Base-by-base conservation (phyloP, 768 basidiomycete species). In the Rhodotorula babjevae region DNA sequence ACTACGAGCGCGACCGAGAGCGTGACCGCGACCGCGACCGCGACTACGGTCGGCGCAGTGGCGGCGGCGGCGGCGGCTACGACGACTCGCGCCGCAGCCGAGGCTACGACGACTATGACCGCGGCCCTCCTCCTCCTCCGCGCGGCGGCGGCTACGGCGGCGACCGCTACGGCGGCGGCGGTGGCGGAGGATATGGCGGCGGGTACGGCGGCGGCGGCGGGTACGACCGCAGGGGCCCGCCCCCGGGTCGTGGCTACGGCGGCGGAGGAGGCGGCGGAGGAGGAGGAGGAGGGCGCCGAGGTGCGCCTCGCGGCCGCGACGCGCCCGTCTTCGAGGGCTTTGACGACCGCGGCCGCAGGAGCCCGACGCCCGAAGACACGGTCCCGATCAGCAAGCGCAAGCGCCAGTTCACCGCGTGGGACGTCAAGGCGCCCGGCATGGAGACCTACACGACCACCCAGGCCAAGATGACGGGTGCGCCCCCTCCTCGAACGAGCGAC, bases 381-480 rank as follows among this genome's bases (percentile, higher is more conserved):
- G 83, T 87, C 55, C 88, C 91, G 0, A 82, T 99, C 73, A 89
- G 90, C 15, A 92, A 97, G 79, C 84, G 93, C 73, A 90, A 89
- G 80, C 84, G 93, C 42, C 91, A 91, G 77, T 90, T 92, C 11
- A 93, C 92, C 58, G 91, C 91, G 0, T 99, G 96, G 96, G 93
- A 99, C 81, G 89, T 96, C 31, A 90, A 93, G 81, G 92, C 94
- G 27, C 90, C 91, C 7, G 93, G 93, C 9, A 98, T 96, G 75
- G 95, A 98, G 79, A 90, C 91, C 77, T 92, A 96, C 78, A 89
- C 89, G 10, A 93, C 95, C 25, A 86, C 93, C 84, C 93, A 97
- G 80, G 96, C 96, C n/a, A 99, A 99, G 82, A 90, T 93, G 83
- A 97, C 94, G 56, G 96, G 95, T 92, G 76, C 63, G 84, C 77